Base-by-base conservation (phyloP, 805 yeast species). In the Ogataea paraovalis region DNA sequence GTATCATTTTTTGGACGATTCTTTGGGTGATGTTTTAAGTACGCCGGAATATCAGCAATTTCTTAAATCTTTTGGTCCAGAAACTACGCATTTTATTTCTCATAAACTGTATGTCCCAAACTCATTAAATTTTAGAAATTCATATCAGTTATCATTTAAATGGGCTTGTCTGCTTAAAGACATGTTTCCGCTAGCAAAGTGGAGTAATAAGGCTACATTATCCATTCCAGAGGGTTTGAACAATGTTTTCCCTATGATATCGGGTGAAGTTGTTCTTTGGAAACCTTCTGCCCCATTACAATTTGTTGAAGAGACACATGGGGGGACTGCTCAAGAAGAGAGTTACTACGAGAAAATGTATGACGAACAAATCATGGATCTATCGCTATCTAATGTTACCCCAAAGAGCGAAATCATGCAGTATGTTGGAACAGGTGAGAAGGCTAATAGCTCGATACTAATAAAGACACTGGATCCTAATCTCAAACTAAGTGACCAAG, bases 1-100 rank as follows among this genome's bases (percentile, higher is more conserved):
- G 1, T 90, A 87, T 62, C 96, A 88, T 65, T 78, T 88, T 48
- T 66, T 94, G 23, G 94, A 86, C n/a, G 78, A 73, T 5, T 77
- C 73, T 2, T 42, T 62, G 5, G 19, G 18, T 2, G 78, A 80
- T 42, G 71, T 78, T 0, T 66, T 71, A 30, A 55, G 58, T 51
- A 68, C 68, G 52, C 64, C 67, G 1, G 67, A 66, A 4, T 79
- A 86, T 54, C 42, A 65, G 5, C 49, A 61, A 0, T 83, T 87
- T 52, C 73, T 86, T 55, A 64, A 73, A 44, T 62, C 71, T 4
- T 83, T 88, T 54, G 84, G 82, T 0, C 52, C 62, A 0, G 59
- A 71, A 1, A 71, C 80, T 25, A 60, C 71, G 43, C 96, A 89
- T 63, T 71, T 82, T 43, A 72, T 92, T 4, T 83, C 94, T n/a